phyloP scores from a whole-genome alignment of 2,329 filamentous ascomycete genomes.

The Colletotrichum zoysiae region DNA sequence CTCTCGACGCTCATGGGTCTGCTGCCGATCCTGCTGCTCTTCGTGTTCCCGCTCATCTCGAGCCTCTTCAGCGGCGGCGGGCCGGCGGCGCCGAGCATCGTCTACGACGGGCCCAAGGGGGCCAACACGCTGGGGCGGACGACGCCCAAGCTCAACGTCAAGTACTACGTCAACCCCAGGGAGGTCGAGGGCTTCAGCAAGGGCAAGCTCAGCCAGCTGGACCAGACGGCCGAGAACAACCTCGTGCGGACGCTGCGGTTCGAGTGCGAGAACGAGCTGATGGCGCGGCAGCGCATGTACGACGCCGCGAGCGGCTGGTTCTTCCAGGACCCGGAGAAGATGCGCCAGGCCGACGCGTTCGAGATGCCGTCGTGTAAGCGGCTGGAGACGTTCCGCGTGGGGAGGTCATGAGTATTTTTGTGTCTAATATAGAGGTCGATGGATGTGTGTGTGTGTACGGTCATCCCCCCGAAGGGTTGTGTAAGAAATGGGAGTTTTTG shows the following conservation, averaged over 20 bases:
- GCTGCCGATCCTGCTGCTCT: constrained; percentile 89
- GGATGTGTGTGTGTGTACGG: no score
- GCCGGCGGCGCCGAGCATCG: constrained; percentile 74
- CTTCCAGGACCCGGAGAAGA: constrained; percentile 82
- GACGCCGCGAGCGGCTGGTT: constrained; percentile 91
- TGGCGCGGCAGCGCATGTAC: constrained; percentile 73
- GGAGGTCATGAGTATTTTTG: constrained; percentile 23
- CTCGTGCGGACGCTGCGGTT: constrained; percentile 76
- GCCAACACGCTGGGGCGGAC: constrained; percentile 82
- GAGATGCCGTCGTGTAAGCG: constrained; percentile 66
- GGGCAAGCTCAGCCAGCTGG: constrained; percentile 79
- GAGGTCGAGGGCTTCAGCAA: constrained; percentile 80
- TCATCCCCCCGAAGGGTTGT: neutral
- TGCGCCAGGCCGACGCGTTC: constrained; percentile 74
- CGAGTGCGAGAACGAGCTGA: constrained; percentile 81
- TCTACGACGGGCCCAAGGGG: constrained; percentile 77
- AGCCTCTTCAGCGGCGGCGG: constrained; percentile 77
- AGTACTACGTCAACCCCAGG: constrained; percentile 86
- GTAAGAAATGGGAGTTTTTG: constrained; percentile 7
- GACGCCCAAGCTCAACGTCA: constrained; percentile 77
- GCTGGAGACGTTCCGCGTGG: constrained; percentile 58
- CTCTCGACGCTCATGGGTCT: constrained; percentile 77
- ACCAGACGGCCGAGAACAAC: constrained; percentile 80
- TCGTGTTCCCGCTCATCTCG: constrained; percentile 85
- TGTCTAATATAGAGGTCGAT: neutral